Evolutionary conservation across 441 rosid genomes (phyloP).

Genomic region (Breynia disticha): DNA sequence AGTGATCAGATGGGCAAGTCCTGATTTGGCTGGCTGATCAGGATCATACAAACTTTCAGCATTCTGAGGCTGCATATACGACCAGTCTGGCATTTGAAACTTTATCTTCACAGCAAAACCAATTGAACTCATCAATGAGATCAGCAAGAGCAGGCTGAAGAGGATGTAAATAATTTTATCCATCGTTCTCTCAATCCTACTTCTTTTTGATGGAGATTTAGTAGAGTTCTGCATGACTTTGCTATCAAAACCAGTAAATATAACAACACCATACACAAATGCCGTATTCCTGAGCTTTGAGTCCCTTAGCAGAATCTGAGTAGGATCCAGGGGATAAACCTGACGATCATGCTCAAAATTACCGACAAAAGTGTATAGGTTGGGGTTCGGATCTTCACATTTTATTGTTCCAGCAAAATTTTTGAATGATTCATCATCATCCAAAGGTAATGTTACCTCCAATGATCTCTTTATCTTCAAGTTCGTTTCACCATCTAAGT

Average conservation of each 20-base stretch:
- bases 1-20: conserved; percentile 72
- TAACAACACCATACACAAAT: conserved; percentile 69
- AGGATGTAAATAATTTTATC: conserved; percentile 82
- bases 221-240: conserved; percentile 97
- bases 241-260: conserved; percentile 90
- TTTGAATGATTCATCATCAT: conserved; percentile 59
- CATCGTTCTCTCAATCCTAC: conserved; percentile 83
- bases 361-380: conserved; percentile 82
- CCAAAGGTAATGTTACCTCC: conserved; percentile 63
- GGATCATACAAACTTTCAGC: conserved; percentile 56
- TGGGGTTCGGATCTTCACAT: conserved; percentile 95
- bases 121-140: conserved; percentile 69
- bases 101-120: conserved; percentile 82
- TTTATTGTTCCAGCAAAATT: conserved; percentile 49
- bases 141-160: conserved; percentile 53
- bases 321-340: conserved; percentile 70
- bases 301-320: conserved; percentile 92
- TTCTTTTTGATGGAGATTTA: conserved; percentile 80
- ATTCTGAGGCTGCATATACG: conserved; percentile 55
- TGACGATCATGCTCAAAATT: conserved; percentile 65
- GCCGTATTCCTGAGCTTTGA: conserved; percentile 90
- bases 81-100: conserved; percentile 64
- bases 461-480: conserved; percentile 79
- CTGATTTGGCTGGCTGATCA: conserved; percentile 37
- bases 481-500: conserved; percentile 95